phyloP scores from a whole-genome alignment of 2,329 filamentous ascomycete species.

The Colletotrichum trifolii region DNA sequence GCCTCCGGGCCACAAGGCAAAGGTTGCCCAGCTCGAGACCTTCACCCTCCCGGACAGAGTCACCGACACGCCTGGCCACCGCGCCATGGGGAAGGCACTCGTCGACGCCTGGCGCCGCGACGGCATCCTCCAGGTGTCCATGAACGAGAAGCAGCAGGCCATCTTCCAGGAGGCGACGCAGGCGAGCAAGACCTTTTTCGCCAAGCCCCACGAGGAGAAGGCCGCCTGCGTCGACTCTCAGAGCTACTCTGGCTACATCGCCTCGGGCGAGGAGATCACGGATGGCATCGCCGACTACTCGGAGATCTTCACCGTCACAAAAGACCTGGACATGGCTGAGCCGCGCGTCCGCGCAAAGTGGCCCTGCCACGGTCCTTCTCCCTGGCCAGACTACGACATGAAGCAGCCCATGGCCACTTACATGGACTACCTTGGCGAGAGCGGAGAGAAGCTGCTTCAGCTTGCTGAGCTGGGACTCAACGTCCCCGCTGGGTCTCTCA shows the following conservation, averaged over 20 bases:
- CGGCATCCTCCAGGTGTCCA: slow-evolving; percentile 59
- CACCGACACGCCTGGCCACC: slow-evolving; percentile 47
- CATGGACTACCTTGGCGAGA: slow-evolving; percentile 52
- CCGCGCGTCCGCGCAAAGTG: slow-evolving; percentile 53
- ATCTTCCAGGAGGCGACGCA: slow-evolving; percentile 50
- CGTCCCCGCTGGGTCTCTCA: slow-evolving; percentile 53
- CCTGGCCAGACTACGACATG: slow-evolving; percentile 58
- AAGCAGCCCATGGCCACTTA: slow-evolving; percentile 52
- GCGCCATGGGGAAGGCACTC: slow-evolving; percentile 52
- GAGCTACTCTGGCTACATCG: slow-evolving; percentile 61
- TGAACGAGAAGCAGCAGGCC: slow-evolving; percentile 47
- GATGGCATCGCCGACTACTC: slow-evolving; percentile 62
- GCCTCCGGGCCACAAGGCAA: slow-evolving; percentile 33
- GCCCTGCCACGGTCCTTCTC: slow-evolving; percentile 62
- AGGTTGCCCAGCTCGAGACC: slow-evolving; percentile 47
- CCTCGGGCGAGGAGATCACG: slow-evolving; percentile 60
- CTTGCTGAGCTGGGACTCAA: slow-evolving; percentile 58
- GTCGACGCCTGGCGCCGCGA: slow-evolving; percentile 56
- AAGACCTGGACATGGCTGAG: slow-evolving; percentile 54
- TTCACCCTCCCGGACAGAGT: slow-evolving; percentile 54
- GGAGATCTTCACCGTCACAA: slow-evolving; percentile 64
- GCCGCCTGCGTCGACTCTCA: slow-evolving; percentile 54
- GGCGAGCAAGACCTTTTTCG: slow-evolving; percentile 54
- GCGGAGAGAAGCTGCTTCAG: slow-evolving; percentile 57
- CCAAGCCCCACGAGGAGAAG: slow-evolving; percentile 49